Evolutionary conservation across 345 rosid species (phyloP), one percentile per base, ranked within the genome.

Genomic region (Syzygium oleosum): DNA sequence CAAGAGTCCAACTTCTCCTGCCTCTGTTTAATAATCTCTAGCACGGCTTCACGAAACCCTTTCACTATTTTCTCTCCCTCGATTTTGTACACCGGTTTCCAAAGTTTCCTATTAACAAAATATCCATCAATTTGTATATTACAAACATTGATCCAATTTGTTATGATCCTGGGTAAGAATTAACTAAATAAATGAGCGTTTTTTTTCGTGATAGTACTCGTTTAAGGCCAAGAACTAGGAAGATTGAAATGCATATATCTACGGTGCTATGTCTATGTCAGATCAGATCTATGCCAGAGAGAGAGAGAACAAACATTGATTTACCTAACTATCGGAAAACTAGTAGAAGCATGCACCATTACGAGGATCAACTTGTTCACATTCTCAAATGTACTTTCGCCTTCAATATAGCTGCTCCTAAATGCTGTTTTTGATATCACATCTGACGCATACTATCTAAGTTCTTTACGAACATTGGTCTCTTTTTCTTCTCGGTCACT

Each of bases 391-490:
- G 89, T 93, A 10, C 84, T 77, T 83, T 92, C 52, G 51, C 93
- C 94, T 88, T 93, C 93, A 77, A 80, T 10, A 54, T 91, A 91
- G 79, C 91, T 92, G 77, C 93, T 91, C 41, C 94, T 93, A 21
- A 93, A 94, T 27, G 94, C 91, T 54, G 94, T 91, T 87, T 92
- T 89, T 3, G 93, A 92, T 79, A 93, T 93, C 85, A 91, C 73
- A 87, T 92, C 92, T 12, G 94, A 85, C 46, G 93, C 91, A 34
- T 91, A 89, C 11, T 91, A 19, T 86, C 59, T 94, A 49, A 92
- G 53, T 85, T 94, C 94, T n/a, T 87, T 15, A 51, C 52, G 80
- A 7, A 89, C 93, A 25, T 92, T 93, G 8, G 92, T 91, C 88
- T 94, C 93, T 61, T 88, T 89, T 1, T 87, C 90, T 53, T 27